phyloP scores from a whole-genome alignment of 2,329 filamentous ascomycete genomes.

The Stagonosporopsis tanaceti region DNA sequence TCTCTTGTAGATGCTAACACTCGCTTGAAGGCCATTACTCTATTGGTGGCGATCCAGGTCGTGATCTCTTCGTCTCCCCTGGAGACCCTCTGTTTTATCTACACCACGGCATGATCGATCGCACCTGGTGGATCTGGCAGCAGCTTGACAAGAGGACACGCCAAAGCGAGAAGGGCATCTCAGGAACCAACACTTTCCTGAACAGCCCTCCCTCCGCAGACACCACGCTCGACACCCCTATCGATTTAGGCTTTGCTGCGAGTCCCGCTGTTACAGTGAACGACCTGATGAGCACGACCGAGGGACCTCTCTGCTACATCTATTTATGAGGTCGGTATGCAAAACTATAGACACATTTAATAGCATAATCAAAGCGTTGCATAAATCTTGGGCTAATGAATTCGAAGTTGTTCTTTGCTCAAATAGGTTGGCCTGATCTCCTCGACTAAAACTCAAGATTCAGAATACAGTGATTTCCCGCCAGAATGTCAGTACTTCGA shows the following conservation, averaged over 20 bases:
- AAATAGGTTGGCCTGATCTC: too few species aligned
- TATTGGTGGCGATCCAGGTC: slow-evolving; percentile 53
- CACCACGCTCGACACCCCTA: slow-evolving; percentile 55
- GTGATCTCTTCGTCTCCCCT: slow-evolving; percentile 38
- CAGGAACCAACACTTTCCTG: slow-evolving; percentile 56
- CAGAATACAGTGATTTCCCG: too few species aligned
- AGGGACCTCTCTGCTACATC: slow-evolving; percentile 47
- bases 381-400: neutral
- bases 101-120: slow-evolving; percentile 57
- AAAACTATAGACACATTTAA: neutral
- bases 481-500: neutral
- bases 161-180: slow-evolving; percentile 41
- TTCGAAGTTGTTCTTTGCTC: neutral
- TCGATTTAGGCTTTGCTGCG: slow-evolving; percentile 52
- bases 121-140: slow-evolving; percentile 52
- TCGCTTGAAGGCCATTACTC: slow-evolving; percentile 55
- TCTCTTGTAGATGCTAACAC: slow-evolving; percentile 47
- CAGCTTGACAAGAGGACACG: slow-evolving; percentile 52
- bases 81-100: slow-evolving; percentile 55
- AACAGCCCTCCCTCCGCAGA: slow-evolving; percentile 54
- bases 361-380: neutral
- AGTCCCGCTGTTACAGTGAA: slow-evolving; percentile 30
- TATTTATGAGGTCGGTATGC: slow-evolving; percentile 28
- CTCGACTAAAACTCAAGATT: too few species aligned
- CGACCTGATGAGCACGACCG: slow-evolving; percentile 43